Evolutionary conservation across 441 rosid species (phyloP).

Genomic region (Gossypium schwendimanii): DNA sequence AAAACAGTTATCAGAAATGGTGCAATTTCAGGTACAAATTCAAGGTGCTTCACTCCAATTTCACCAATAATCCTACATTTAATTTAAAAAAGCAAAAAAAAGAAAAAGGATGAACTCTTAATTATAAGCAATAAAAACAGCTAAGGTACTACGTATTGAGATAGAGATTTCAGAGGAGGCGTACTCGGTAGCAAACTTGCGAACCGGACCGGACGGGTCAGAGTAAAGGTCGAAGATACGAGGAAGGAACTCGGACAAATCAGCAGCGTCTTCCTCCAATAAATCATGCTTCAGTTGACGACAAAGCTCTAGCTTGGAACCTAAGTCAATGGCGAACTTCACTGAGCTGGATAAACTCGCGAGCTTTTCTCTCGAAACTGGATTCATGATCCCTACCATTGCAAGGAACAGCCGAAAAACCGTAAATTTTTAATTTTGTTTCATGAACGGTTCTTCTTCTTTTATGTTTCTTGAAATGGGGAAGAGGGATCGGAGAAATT

Average conservation of each 20-base stretch:
- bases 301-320: conserved; percentile 64
- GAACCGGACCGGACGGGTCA: conserved; percentile 68
- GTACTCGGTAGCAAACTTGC: conserved; percentile 72
- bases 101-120: not conserved
- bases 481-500: not conserved
- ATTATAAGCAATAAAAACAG: not conserved
- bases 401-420: not conserved
- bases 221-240: conserved; percentile 63
- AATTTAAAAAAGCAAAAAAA: conserved; percentile 9
- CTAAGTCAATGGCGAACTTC: conserved; percentile 46
- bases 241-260: conserved; percentile 65
- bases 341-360: conserved; percentile 46
- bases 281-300: conserved; percentile 51
- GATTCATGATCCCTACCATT: conserved; percentile 57
- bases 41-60: conserved; percentile 66
- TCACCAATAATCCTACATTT: conserved; percentile 73
- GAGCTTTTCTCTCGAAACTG: conserved; percentile 49
- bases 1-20: conserved; percentile 60
- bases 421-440: not conserved
- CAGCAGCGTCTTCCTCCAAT: conserved; percentile 30
- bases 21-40: conserved; percentile 68
- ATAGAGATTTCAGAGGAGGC: conserved; percentile 23
- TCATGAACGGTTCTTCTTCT: not conserved
- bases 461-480: not conserved
- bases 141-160: not conserved